A percentile compares a stretch with the other conserved stretches of the same genome.
These are phyloP conservation scores for Lathyrus sativus DNA, from an alignment of 306 rosid genomes.

Conservation along the genomic window DNA sequence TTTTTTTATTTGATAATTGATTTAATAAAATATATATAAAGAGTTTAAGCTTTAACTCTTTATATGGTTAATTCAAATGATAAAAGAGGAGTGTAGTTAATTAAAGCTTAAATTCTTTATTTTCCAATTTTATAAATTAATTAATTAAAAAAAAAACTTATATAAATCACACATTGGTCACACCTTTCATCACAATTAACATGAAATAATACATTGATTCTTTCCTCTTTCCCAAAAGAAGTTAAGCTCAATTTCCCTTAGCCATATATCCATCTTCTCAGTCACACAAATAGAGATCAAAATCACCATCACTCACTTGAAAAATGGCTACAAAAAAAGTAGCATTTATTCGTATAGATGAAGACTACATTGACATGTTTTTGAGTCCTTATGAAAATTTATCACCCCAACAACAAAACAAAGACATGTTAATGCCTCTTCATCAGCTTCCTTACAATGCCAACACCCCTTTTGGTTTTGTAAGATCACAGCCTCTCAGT, in stretches of 20 bases:
- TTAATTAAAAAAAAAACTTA: neutral
- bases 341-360: constrained; percentile 47
- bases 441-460: constrained; percentile 49
- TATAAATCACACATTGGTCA: constrained; percentile 27
- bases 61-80: too few relatives aligned
- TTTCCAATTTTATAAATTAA: neutral
- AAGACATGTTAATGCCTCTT: constrained; percentile 62
- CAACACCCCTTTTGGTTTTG: constrained; percentile 21
- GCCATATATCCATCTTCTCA: constrained; percentile 39
- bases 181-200: constrained; percentile 25
- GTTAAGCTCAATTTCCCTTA: constrained; percentile 43
- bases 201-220: constrained; percentile 26
- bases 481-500: constrained; percentile 27
- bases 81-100: neutral
- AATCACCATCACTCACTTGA: constrained; percentile 24
- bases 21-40: too few relatives aligned
- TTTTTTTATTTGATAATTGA: too few relatives aligned
- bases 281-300: constrained; percentile 25
- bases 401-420: constrained; percentile 42
- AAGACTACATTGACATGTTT: constrained; percentile 68
- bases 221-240: neutral
- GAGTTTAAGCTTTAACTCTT: too few relatives aligned
- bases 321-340: constrained; percentile 48
- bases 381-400: constrained; percentile 49
- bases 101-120: neutral